Evolutionary conservation across 1,139 yeast genomes (phyloP).

Genomic region (Candida tunisiensis): DNA sequence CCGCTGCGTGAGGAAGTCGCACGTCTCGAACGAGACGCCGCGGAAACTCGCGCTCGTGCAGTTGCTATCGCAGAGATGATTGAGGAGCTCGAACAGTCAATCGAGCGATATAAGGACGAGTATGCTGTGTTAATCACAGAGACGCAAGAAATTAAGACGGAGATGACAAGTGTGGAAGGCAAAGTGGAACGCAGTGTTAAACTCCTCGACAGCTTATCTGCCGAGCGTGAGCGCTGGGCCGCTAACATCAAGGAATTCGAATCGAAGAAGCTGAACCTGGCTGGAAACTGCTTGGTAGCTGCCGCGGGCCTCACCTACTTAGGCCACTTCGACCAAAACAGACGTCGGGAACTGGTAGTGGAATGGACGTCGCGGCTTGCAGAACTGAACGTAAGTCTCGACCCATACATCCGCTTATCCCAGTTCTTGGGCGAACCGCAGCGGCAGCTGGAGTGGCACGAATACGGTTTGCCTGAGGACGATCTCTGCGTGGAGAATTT

Average conservation of each 20-base stretch:
- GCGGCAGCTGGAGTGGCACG: slow-evolving; percentile 34
- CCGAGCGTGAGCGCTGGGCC: slow-evolving; percentile 70
- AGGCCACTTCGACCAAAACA: slow-evolving; percentile 42
- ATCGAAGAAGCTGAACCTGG: slow-evolving; percentile 27
- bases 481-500: slow-evolving; percentile 48
- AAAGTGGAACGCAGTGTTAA: slow-evolving; percentile 48
- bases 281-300: slow-evolving; percentile 50
- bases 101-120: slow-evolving; percentile 46
- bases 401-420: slow-evolving; percentile 16
- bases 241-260: slow-evolving; percentile 35
- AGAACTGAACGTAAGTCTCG: slow-evolving; percentile 25
- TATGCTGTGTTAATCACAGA: slow-evolving; percentile 67
- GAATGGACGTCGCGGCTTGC: slow-evolving; percentile 28
- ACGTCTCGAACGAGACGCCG: slow-evolving; percentile 40
- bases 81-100: slow-evolving; percentile 48
- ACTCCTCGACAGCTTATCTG: slow-evolving; percentile 44
- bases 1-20: slow-evolving; percentile 61
- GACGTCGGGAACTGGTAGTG: slow-evolving; percentile 24
- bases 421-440: slow-evolving; percentile 26
- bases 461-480: slow-evolving; percentile 37
- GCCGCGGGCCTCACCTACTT: slow-evolving; percentile 47
- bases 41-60: slow-evolving; percentile 41
- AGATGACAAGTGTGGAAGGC: slow-evolving; percentile 44
- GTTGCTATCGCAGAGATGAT: slow-evolving; percentile 74
- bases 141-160: slow-evolving; percentile 55